phyloP scores from a whole-genome alignment of 2,329 filamentous ascomycete genomes.

The Trichoderma sp. region DNA sequence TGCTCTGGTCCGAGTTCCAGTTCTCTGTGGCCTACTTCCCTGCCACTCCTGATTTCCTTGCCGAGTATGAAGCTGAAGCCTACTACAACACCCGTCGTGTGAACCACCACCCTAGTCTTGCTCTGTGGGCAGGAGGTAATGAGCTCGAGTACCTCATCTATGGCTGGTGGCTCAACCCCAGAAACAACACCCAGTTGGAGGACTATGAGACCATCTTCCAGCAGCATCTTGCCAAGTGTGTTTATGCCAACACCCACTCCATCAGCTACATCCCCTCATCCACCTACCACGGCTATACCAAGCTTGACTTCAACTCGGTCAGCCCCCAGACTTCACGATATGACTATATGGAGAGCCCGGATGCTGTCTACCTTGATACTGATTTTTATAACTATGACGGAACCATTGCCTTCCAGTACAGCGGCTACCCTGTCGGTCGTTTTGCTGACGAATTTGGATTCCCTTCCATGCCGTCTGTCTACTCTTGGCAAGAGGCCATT shows the following conservation, averaged over 20 bases:
- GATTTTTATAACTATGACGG: slow-evolving; percentile 62
- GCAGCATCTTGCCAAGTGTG: slow-evolving; percentile 53
- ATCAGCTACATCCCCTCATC: slow-evolving; percentile 64
- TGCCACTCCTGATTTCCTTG: slow-evolving; percentile 52
- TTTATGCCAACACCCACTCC: slow-evolving; percentile 60
- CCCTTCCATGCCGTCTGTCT: slow-evolving; percentile 61
- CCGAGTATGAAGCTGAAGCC: slow-evolving; percentile 56
- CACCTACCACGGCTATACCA: slow-evolving; percentile 57
- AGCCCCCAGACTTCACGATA: slow-evolving; percentile 60
- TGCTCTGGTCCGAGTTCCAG: slow-evolving; percentile 65
- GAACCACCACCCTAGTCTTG: slow-evolving; percentile 60
- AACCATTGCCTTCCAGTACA: slow-evolving; percentile 52
- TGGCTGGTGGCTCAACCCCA: slow-evolving; percentile 42
- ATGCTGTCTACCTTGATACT: slow-evolving; percentile 59
- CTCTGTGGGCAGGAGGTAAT: slow-evolving; percentile 58
- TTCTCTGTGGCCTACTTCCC: slow-evolving; percentile 64
- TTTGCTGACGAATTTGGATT: slow-evolving; percentile 67
- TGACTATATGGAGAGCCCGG: slow-evolving; percentile 50
- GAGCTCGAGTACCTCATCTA: slow-evolving; percentile 58
- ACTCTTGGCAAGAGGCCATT: slow-evolving; percentile 58
- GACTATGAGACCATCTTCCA: slow-evolving; percentile 62
- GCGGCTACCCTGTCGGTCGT: slow-evolving; percentile 56
- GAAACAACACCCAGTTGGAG: slow-evolving; percentile 40
- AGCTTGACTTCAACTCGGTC: slow-evolving; percentile 53
- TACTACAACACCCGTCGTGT: slow-evolving; percentile 60